Conservation (phyloP, 1,284 basidiomycete species). For the Rhizoctonia solani region DNA sequence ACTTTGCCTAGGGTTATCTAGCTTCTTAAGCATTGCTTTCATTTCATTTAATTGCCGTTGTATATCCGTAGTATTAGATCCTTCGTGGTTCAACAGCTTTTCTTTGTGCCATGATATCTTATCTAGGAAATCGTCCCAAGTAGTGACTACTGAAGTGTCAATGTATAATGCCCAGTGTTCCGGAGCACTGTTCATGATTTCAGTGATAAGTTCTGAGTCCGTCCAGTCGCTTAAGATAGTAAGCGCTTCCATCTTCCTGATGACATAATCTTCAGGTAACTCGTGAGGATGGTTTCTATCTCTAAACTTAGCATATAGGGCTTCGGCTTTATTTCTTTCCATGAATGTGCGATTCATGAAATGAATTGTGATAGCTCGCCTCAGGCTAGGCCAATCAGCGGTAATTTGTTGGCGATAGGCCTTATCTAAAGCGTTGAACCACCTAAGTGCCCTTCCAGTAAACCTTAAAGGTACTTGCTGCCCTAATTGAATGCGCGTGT, state of each 20-base stretch:
- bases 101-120: not conserved
- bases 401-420: not conserved
- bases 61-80: not conserved
- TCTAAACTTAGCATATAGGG: not conserved
- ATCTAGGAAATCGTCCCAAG: not conserved
- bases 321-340: not conserved
- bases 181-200: too few relatives aligned
- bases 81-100: not conserved
- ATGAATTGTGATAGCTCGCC: not conserved
- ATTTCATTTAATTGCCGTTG: not conserved
- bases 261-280: too few relatives aligned
- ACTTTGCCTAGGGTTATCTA: not conserved
- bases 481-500: not conserved
- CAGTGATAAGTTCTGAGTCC: too few relatives aligned
- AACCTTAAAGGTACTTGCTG: not conserved
- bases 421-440: not conserved
- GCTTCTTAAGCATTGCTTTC: not conserved
- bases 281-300: not conserved
- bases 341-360: not conserved
- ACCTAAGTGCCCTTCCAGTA: too few relatives aligned
- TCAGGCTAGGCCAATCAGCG: constrained; percentile 9
- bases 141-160: not conserved
- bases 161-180: not conserved
- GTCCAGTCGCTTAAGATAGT: too few relatives aligned
- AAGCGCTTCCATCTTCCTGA: too few relatives aligned